Evolutionary conservation across 2,329 filamentous ascomycete species (phyloP).

Genomic region (Microsporum canis): DNA sequence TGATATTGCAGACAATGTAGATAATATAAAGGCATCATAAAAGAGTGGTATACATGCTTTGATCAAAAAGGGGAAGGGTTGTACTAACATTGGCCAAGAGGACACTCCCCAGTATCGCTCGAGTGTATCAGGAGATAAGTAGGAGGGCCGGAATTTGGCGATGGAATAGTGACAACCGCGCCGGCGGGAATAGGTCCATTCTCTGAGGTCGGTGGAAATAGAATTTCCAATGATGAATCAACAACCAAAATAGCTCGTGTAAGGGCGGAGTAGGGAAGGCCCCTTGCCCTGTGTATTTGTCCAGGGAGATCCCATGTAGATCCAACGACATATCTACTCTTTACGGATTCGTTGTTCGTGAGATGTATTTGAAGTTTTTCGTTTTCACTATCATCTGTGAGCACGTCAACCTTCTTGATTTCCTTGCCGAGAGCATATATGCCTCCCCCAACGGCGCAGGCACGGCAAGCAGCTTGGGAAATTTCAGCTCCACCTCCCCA

Average conservation of each 20-base stretch:
- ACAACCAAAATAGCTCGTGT: constrained; percentile 59
- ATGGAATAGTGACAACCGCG: constrained; percentile 36
- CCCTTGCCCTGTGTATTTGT: constrained; percentile 7
- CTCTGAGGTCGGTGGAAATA: constrained; percentile 64
- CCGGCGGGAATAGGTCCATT: constrained; percentile 65
- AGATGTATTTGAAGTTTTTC: constrained; percentile 23
- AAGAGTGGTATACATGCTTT: constrained; percentile 22
- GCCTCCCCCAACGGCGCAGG: constrained; percentile 79
- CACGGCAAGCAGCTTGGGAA: constrained; percentile 80
- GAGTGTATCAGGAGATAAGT: constrained; percentile 63
- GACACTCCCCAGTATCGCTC: constrained; percentile 87
- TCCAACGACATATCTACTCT: constrained; percentile 28
- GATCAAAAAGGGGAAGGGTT: constrained; percentile 11
- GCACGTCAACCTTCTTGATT: constrained; percentile 32
- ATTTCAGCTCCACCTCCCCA: constrained; percentile 87
- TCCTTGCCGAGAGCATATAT: constrained; percentile 76
- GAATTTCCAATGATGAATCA: constrained; percentile 48
- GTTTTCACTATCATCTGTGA: constrained; percentile 8
- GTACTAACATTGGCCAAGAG: constrained; percentile 75
- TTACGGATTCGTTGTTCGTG: constrained; percentile 28
- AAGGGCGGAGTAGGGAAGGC: constrained; percentile 28
- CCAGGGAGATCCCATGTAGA: constrained; percentile 29
- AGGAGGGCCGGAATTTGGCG: constrained; percentile 32
- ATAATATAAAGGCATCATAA: constrained; percentile 89
- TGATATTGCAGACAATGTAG: constrained; percentile 97